Conservation (phyloP, 2,329 filamentous ascomycete genomes). For the Sporothrix euskadiensis region DNA sequence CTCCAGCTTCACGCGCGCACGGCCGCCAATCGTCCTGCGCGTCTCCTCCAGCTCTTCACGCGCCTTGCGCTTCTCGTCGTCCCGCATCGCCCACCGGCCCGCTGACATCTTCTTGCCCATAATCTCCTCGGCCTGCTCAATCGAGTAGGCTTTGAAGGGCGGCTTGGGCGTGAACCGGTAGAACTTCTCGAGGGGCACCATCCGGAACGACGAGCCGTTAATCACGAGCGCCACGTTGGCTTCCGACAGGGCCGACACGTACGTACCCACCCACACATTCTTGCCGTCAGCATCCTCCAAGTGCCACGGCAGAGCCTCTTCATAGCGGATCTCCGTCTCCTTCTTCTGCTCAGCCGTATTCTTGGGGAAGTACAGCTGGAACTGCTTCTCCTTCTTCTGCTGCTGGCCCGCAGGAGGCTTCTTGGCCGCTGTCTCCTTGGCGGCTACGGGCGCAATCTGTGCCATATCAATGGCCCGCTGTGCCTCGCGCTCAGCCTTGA, state of each 20-base stretch:
- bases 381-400: slow-evolving; percentile 73
- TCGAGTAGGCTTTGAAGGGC: slow-evolving; percentile 72
- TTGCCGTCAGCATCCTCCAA: slow-evolving; percentile 95
- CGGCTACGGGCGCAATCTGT: slow-evolving; percentile 83
- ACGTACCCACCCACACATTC: slow-evolving; percentile 89
- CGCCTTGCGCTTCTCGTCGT: slow-evolving; percentile 59
- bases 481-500: slow-evolving; percentile 76
- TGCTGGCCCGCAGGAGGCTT: slow-evolving; percentile 35
- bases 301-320: slow-evolving; percentile 95
- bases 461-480: slow-evolving; percentile 85
- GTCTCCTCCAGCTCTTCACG: slow-evolving; percentile 65
- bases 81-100: slow-evolving; percentile 77
- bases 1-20: slow-evolving; percentile 67
- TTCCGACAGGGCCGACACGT: slow-evolving; percentile 84
- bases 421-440: slow-evolving; percentile 58
- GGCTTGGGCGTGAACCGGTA: slow-evolving; percentile 85
- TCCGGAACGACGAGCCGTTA: slow-evolving; percentile 68
- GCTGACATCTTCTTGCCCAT: slow-evolving; percentile 78
- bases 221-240: slow-evolving; percentile 79
- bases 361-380: slow-evolving; percentile 82
- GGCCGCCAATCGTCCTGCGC: slow-evolving; percentile 51
- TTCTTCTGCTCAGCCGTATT: slow-evolving; percentile 77
- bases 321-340: slow-evolving; percentile 74
- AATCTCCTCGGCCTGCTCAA: slow-evolving; percentile 81
- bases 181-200: slow-evolving; percentile 94